Evolutionary conservation across 2,329 filamentous ascomycete species (phyloP).

Genomic region (Stemphylium beticola): DNA sequence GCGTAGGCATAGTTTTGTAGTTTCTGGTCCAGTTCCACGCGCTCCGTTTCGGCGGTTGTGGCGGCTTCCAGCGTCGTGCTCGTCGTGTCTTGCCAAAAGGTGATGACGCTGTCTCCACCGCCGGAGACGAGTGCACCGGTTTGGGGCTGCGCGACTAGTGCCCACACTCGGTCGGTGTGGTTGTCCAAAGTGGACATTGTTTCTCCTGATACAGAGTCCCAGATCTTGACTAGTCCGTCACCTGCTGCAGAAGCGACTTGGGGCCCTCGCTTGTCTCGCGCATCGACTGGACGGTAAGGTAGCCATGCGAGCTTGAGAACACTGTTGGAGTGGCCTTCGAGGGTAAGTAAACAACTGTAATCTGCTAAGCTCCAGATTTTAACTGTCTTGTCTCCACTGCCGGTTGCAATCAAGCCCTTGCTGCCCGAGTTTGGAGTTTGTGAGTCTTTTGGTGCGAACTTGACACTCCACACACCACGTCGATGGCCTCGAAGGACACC

Average conservation of each 20-base stretch:
- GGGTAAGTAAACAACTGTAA: slow-evolving; percentile 90
- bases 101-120: slow-evolving; percentile 88
- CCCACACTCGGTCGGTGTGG: slow-evolving; percentile 95
- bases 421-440: slow-evolving; percentile 65
- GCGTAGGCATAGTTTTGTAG: slow-evolving; percentile 90
- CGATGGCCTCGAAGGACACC: slow-evolving; percentile 92
- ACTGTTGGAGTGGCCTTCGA: slow-evolving; percentile 95
- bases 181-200: slow-evolving; percentile 91
- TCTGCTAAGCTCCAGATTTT: slow-evolving; percentile 93
- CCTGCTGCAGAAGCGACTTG: slow-evolving; percentile 87
- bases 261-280: slow-evolving; percentile 62
- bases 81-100: slow-evolving; percentile 95
- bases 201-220: slow-evolving; percentile 87
- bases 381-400: slow-evolving; percentile 93
- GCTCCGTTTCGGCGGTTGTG: slow-evolving; percentile 73
- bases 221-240: slow-evolving; percentile 95
- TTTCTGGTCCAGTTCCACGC: slow-evolving; percentile 93
- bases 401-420: slow-evolving; percentile 85
- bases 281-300: slow-evolving; percentile 53
- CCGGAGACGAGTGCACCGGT: slow-evolving; percentile 82
- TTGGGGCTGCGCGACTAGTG: slow-evolving; percentile 71
- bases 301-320: slow-evolving; percentile 95
- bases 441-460: slow-evolving; percentile 81
- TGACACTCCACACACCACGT: slow-evolving; percentile 93
- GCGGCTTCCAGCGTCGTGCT: slow-evolving; percentile 76